Percentiles rank a stretch among this genome's conserved stretches.
Evolutionary conservation across 2,329 filamentous ascomycete genomes (phyloP).

Genomic region (Ophiognomonia clavigignenti-juglandacearum): DNA sequence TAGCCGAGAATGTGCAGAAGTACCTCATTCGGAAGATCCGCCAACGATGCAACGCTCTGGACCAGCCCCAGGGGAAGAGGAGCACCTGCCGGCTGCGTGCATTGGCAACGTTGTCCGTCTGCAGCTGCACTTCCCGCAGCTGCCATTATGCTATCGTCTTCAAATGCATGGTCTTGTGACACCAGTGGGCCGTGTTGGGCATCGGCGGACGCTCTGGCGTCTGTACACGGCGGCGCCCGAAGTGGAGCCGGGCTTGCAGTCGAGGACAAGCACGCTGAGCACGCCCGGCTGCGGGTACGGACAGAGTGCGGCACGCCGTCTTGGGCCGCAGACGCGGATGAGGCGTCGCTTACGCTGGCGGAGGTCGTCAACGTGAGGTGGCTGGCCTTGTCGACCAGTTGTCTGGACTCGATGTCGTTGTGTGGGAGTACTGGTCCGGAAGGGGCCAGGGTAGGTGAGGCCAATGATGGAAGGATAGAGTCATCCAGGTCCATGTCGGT

Average conservation of each 20-base stretch:
- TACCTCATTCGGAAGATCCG: constrained; percentile 51
- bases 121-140: not conserved
- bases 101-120: not conserved
- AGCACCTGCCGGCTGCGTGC: constrained; percentile 1
- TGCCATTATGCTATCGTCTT: not conserved
- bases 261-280: constrained; percentile 9
- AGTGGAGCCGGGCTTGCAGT: not conserved
- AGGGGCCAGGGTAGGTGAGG: constrained; percentile 6
- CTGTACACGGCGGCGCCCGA: constrained; percentile 7
- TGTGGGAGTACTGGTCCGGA: constrained; percentile 9
- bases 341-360: not conserved
- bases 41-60: not conserved
- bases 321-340: constrained; percentile 1
- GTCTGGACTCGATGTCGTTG: constrained; percentile 11
- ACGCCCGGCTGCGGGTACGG: constrained; percentile 1
- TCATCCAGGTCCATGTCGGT: no score
- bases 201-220: no score
- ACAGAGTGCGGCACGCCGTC: not conserved
- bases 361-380: constrained; percentile 16
- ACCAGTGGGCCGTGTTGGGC: constrained; percentile 19
- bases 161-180: constrained; percentile 12
- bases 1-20: constrained; percentile 51
- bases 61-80: not conserved
- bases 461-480: not conserved
- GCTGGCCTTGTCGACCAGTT: constrained; percentile 21